phyloP scores from a whole-genome alignment of 225 moss, liverwort and hornwort species.

The Antitrichia curtipendula region DNA sequence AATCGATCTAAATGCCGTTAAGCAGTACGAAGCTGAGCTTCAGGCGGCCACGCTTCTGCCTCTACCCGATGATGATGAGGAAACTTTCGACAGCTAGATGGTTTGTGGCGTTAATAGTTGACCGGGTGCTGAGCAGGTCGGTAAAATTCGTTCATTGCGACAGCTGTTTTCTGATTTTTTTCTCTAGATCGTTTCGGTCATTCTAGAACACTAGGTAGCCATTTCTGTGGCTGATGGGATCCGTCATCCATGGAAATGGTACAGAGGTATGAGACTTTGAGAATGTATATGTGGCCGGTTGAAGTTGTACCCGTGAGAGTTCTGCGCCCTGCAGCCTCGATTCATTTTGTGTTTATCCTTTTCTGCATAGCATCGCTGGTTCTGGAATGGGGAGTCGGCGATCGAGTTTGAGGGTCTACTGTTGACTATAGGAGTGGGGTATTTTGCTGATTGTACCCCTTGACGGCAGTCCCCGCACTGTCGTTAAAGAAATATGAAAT shows the following conservation, averaged over 20 bases:
- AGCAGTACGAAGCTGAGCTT: slow-evolving; percentile 36
- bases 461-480: background rate
- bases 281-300: background rate
- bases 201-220: background rate
- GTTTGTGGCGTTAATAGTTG: background rate
- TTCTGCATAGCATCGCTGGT: background rate
- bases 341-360: background rate
- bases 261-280: background rate
- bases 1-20: slow-evolving; percentile 27
- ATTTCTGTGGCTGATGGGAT: background rate
- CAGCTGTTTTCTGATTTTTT: background rate
- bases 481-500: background rate
- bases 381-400: background rate
- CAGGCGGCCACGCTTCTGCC: slow-evolving; percentile 23
- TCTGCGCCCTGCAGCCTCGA: background rate
- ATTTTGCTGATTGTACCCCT: background rate
- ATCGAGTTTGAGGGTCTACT: background rate
- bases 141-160: background rate
- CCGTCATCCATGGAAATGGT: background rate
- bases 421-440: background rate
- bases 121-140: background rate
- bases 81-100: slow-evolving; percentile 32
- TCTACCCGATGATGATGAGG: slow-evolving; percentile 47
- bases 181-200: background rate
- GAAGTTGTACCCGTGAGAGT: background rate